phyloP scores from a whole-genome alignment of 2,329 filamentous ascomycete genomes.

The Lasiodiplodia citricola region DNA sequence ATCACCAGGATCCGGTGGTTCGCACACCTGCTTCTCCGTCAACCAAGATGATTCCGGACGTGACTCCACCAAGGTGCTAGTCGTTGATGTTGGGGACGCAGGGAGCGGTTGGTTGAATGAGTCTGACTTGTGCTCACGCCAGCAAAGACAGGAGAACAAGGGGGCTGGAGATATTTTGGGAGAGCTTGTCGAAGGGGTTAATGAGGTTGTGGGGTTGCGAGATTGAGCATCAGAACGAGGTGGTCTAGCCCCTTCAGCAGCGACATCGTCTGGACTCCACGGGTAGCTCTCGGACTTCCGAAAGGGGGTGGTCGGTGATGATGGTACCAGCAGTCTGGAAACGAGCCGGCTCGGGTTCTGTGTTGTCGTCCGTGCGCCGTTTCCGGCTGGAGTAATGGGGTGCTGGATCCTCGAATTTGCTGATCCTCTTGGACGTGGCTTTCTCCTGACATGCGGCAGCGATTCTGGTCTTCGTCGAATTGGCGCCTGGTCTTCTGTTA shows the following conservation, averaged over 20 bases:
- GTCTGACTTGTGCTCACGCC: constrained; percentile 1
- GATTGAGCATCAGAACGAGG: not conserved
- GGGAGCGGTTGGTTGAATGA: not conserved
- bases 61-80: not conserved
- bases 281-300: not conserved
- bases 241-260: not conserved
- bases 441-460: not conserved
- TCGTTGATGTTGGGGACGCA: not conserved
- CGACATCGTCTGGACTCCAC: not conserved
- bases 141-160: constrained; percentile 5
- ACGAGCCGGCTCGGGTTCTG: not conserved
- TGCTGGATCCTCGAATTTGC: not conserved
- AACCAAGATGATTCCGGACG: not conserved
- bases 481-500: not conserved
- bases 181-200: not conserved
- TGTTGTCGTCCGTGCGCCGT: not conserved
- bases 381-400: not conserved
- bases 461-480: not conserved
- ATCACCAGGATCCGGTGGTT: not conserved
- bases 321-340: not conserved
- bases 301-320: not conserved
- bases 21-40: not conserved
- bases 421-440: not conserved
- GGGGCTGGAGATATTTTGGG: not conserved
- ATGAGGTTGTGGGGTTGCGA: not conserved